phyloP scores from a whole-genome alignment of 2,329 filamentous ascomycete species.

The Alternaria tenuissima region DNA sequence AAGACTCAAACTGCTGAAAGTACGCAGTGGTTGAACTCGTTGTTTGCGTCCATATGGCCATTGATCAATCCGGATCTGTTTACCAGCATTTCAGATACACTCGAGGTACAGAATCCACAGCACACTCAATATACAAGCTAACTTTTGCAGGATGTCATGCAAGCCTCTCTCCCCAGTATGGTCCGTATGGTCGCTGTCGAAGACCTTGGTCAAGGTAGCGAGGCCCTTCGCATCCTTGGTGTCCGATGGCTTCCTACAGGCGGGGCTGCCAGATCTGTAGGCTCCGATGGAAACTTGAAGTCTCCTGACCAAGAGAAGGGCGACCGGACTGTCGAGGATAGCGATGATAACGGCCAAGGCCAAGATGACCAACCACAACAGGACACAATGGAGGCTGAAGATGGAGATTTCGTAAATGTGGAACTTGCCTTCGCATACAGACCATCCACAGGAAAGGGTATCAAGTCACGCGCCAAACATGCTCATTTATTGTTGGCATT shows the following conservation, averaged over 20 bases:
- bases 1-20: conserved; percentile 67
- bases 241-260: conserved; percentile 76
- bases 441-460: conserved; percentile 67
- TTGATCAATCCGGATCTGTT: conserved; percentile 80
- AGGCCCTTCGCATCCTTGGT: conserved; percentile 74
- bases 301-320: conserved; percentile 55
- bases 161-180: conserved; percentile 73
- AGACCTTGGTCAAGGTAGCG: conserved; percentile 78
- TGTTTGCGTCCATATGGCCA: conserved; percentile 74
- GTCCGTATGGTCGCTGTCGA: conserved; percentile 79
- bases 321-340: conserved; percentile 60
- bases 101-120: conserved; percentile 58
- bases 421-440: conserved; percentile 79
- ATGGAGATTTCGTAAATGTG: conserved; percentile 80
- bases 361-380: conserved; percentile 45
- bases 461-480: conserved; percentile 72
- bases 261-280: conserved; percentile 70
- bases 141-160: conserved; percentile 71
- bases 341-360: conserved; percentile 54
- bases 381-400: conserved; percentile 72
- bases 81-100: conserved; percentile 70
- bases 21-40: conserved; percentile 74
- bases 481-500: conserved; percentile 77
- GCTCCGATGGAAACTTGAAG: conserved; percentile 65
- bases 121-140: conserved; percentile 9